Evolutionary conservation across 2,329 filamentous ascomycete genomes (phyloP).

Genomic region (Phymatotrichopsis omnivora): DNA sequence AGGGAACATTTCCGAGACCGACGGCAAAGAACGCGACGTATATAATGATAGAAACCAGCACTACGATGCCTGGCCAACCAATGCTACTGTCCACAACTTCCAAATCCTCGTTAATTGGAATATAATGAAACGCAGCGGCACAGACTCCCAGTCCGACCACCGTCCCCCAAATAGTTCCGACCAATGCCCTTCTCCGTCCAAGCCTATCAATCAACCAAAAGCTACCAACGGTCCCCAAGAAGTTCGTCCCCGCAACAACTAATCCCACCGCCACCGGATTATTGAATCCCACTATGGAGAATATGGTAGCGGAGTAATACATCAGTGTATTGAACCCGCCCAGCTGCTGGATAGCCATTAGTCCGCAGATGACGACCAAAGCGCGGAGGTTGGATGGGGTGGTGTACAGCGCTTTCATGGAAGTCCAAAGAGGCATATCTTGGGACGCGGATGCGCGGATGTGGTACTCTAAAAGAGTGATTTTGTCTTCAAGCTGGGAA

Average conservation of each 20-base stretch:
- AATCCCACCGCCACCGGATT: conserved; percentile 71
- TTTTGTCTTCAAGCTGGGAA: conserved; percentile 43
- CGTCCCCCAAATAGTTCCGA: conserved; percentile 82
- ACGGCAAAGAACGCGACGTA: conserved; percentile 82
- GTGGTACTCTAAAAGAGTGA: conserved; percentile 56
- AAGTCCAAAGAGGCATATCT: conserved; percentile 18
- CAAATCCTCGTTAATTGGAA: conserved; percentile 41
- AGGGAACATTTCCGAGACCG: conserved; percentile 84
- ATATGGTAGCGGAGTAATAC: conserved; percentile 83
- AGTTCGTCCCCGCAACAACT: conserved; percentile 73
- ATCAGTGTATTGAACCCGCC: conserved; percentile 87
- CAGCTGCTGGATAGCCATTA: conserved; percentile 80
- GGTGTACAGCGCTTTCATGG: conserved; percentile 12
- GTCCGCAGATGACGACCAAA: conserved; percentile 70
- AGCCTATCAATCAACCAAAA: conserved; percentile 68
- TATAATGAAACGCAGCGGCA: conserved; percentile 54
- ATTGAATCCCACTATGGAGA: conserved; percentile 64
- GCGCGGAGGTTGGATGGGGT: conserved; percentile 35
- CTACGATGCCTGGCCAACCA: conserved; percentile 5
- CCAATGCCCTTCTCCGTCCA: conserved; percentile 66
- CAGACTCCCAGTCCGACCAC: conserved; percentile 59
- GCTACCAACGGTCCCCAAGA: conserved; percentile 65
- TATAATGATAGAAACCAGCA: conserved; percentile 66
- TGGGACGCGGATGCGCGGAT: conserved; percentile 53
- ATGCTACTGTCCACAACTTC: conserved; percentile 27